Base-by-base conservation (phyloP, 1,139 yeast genomes). In the Kurtzmaniella quercitrusa region DNA sequence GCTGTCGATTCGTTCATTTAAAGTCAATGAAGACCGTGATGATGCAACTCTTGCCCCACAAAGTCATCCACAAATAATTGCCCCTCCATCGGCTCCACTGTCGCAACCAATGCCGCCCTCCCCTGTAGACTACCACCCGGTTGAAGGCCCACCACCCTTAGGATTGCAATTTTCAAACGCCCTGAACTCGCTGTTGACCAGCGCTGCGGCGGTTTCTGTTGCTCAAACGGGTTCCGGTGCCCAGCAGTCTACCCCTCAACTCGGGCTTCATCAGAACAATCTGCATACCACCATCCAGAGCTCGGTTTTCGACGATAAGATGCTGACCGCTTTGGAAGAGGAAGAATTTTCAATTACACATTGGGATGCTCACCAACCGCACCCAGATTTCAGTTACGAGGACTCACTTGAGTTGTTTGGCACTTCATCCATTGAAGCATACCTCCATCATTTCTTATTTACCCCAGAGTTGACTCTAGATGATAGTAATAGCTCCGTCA, bases 1-100 rank as follows among this genome's bases (percentile, higher is more conserved):
- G 37, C 75, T 70, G 52, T 71, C 78, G 35, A 38, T 42, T 77
- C 70, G 52, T 63, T 65, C 47, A 78, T 82, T 54, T 45, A 55
- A 47, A 22, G 19, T 36, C 33, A 38, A 36, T 14, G 36, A 39
- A 6, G 36, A 37, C n/a, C 54, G 56, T 32, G 46, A 53, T 23
- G 58, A 60, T 41, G 41, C 49, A 7, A 38, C 42, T 1, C 52
- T 49, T 38, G 33, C 34, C 15, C 16, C 18, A 14, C 34, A 14
- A 5, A 14, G 15, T 12, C 34, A 3, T 17, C 36, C 14, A 16
- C 5, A 33, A 20, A 17, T 17, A 20, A 33, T 11, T 17, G 19
- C 21, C 12, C 36, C 19, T 9, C 20, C 21, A 6, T 11, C 20
- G 15, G 21, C 18, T 8, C 21, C 36, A n/a, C 21, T 21, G n/a